Conservation (phyloP, 371 early-diverging fungal species). For the Entomophthora muscae region DNA sequence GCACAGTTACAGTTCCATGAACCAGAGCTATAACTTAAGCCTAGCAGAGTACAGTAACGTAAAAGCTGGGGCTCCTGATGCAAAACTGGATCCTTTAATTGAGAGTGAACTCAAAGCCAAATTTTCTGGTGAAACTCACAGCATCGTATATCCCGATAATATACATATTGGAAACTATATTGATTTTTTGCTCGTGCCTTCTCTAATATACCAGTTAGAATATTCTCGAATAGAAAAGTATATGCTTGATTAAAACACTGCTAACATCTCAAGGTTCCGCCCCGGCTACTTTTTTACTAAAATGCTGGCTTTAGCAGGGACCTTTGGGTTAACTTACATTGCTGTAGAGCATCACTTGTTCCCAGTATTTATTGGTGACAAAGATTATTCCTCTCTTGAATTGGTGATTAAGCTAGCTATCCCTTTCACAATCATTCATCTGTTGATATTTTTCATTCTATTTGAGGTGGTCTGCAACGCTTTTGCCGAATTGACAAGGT, state of each 20-base stretch:
- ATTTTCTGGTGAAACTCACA: slow-evolving; percentile 9
- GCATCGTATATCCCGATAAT: slow-evolving; percentile 51
- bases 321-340: slow-evolving; percentile 60
- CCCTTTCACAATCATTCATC: slow-evolving; percentile 77
- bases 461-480: slow-evolving; percentile 92
- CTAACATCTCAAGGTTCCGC: slow-evolving; percentile 40
- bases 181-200: slow-evolving; percentile 79
- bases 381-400: slow-evolving; percentile 34
- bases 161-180: slow-evolving; percentile 62
- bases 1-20: slow-evolving; percentile 69
- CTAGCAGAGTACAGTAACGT: slow-evolving; percentile 15
- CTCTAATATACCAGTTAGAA: slow-evolving; percentile 80
- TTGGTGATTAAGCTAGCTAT: slow-evolving; percentile 27
- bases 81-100: slow-evolving; percentile 11
- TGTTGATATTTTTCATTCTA: slow-evolving; percentile 84
- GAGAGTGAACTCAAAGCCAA: slow-evolving; percentile 12
- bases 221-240: slow-evolving; percentile 78
- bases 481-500: slow-evolving; percentile 87
- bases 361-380: slow-evolving; percentile 49
- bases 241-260: slow-evolving; percentile 8
- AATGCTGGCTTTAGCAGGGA: slow-evolving; percentile 56
- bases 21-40: slow-evolving; percentile 35
- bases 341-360: slow-evolving; percentile 72
- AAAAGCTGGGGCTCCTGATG: slow-evolving; percentile 13
- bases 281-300: slow-evolving; percentile 76